Evolutionary conservation across 305 asterid species (phyloP), one percentile per base, ranked within the genome.

Genomic region (Fraxinus velutina): DNA sequence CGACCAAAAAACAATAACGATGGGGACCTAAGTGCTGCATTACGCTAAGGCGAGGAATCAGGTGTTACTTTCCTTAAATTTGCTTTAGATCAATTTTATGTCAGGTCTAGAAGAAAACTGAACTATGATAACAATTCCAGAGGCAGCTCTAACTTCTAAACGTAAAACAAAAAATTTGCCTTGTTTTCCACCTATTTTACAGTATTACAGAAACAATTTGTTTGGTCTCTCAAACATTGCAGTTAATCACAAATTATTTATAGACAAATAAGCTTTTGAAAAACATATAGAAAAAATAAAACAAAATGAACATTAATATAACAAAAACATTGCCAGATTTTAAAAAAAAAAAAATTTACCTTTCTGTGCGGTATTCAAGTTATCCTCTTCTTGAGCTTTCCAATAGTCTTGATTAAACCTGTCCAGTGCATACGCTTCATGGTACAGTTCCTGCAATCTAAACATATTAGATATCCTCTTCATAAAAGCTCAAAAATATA

Each of bases 351-450:
- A 44, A 52, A 33, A 39, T 55, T 81, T 87, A 89, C 97, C 97
- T 88, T 88, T 89, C 44, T 89, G 97, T 62, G 93, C 82, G 78
- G 91, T 77, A 85, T 68, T 93, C 1, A 91, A 77, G 80, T 86
- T 96, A 47, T 92, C 98, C 85, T 92, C 98, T 86, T 93, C 98
- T 81, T 92, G 97, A 83, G 86, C 93, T 85, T 96, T 96, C 30
- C 97, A 87, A 83, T 90, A 93, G 84, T 94, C 98, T 88, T 91
- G 98, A 87, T 96, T 98, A 84, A 96, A 91, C 89, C 98, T 93
- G 88, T 94, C 99, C 85, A 94, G 83, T 42, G 98, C 93, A 86
- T 94, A 98, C 94, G 94, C 78, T 88, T 96, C 98, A 89, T 96
- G 98, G 89, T 96, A 96, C 77, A 96, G 87, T 86, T 96, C 99